These are phyloP conservation scores for Anthracocystis setariae DNA, from an alignment of 1,284 basidiomycete species.

Conservation along the genomic window DNA sequence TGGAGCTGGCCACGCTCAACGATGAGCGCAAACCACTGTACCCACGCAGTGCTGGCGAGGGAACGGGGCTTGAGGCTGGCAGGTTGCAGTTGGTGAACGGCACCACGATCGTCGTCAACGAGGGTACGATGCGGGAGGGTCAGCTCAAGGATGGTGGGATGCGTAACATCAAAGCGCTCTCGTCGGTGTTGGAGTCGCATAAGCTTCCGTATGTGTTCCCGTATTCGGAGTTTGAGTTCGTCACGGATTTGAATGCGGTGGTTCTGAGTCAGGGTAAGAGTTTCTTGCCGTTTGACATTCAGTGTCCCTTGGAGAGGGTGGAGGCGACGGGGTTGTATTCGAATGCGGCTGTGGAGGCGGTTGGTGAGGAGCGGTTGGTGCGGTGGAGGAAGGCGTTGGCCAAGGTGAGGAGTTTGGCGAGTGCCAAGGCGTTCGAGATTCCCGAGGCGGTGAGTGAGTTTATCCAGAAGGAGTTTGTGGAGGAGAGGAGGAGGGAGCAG, in stretches of 20 bases:
- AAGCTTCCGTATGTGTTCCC: conserved; percentile 83
- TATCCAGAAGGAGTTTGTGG: conserved; percentile 63
- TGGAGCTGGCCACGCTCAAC: conserved; percentile 72
- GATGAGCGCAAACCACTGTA: conserved; percentile 59
- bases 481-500: conserved; percentile 35
- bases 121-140: conserved; percentile 76
- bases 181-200: conserved; percentile 76
- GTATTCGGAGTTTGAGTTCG: conserved; percentile 78
- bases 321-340: conserved; percentile 12
- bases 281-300: conserved; percentile 66
- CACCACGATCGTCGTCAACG: conserved; percentile 76
- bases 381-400: conserved; percentile 37
- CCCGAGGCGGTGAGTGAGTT: conserved; percentile 54
- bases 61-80: conserved; percentile 80
- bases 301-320: conserved; percentile 32
- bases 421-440: conserved; percentile 53
- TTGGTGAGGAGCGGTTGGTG: conserved; percentile 17
- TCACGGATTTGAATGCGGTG: conserved; percentile 78
- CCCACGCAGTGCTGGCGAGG: conserved; percentile 74
- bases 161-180: conserved; percentile 76
- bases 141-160: conserved; percentile 76
- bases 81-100: conserved; percentile 78
- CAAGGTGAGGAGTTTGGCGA: conserved; percentile 30
- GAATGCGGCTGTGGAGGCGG: conserved; percentile 7
- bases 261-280: conserved; percentile 75